Evolutionary conservation across 805 yeast species (phyloP), one percentile per base, ranked within the genome.

Genomic region (Spathaspora girioi): DNA sequence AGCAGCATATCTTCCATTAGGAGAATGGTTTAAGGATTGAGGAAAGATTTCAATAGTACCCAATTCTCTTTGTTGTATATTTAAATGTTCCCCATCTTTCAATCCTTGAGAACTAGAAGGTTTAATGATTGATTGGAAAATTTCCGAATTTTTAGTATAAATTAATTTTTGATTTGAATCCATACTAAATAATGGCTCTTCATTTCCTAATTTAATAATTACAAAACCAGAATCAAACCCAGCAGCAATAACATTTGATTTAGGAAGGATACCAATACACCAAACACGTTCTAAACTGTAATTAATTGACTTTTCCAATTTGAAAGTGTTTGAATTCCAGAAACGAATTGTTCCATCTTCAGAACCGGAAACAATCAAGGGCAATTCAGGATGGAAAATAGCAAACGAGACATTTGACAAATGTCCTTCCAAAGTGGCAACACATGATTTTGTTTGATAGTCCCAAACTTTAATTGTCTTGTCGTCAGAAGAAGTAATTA

Each of bases 41-140:
- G 99, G 98, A 77, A 85, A 94, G 45, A 93, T 82, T 70, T 94
- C 99, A 49, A 93, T 89, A 20, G 89, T 76, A n/a, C 99, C 99
- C 54, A 94, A 76, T 63, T 94, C 99, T 71, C 92, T 92, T 50
- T 87, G 86, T 56, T 87, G 84, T 59, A 94, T 73, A 3, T 89
- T 78, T 54, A 94, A 70, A 3, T 81, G 70, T 62, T 89, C 97
- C 55, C 96, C 97, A 67, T 92, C 97, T 56, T 82, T 86, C 41
- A 79, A 69, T 32, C 80, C 82, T 50, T 82, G 89, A 42, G 80
- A 67, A 53, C 87, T 86, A 27, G 73, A 67, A 1, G 82, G 73
- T 66, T 87, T 88, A 58, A 94, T 85, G 41, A 88, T 85, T 17
- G 96, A 79, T 58, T 89, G 86, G 72, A 79, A 90, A 29, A 93